phyloP scores from a whole-genome alignment of 169 alveolate species.

The Eimeria necatrix region DNA sequence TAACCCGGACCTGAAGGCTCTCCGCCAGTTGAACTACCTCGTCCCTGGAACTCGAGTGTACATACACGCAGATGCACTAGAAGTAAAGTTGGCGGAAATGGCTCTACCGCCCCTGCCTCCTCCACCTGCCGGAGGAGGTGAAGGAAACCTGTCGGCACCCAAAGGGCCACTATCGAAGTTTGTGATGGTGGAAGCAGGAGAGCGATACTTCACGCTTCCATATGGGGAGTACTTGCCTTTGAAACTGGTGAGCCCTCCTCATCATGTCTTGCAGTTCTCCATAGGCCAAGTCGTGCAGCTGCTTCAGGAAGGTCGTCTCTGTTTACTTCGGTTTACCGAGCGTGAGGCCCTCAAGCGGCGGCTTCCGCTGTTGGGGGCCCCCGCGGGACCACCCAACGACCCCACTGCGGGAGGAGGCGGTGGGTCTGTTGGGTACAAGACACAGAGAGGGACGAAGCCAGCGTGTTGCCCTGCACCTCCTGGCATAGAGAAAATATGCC shows the following conservation, averaged over 20 bases:
- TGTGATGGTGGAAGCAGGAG: conserved; percentile 44
- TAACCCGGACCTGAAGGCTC: conserved; percentile 67
- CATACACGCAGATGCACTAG: conserved; percentile 50
- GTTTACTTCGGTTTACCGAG: conserved; percentile 25
- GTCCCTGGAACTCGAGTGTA: conserved; percentile 64
- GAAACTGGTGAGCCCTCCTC: conserved; percentile 11
- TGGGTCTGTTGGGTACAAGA: not conserved
- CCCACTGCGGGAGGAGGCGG: not conserved
- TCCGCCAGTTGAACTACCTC: conserved; percentile 68
- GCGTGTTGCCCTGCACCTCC: conserved; percentile 70
- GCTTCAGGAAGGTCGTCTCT: conserved; percentile 48
- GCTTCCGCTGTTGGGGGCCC: conserved; percentile 11
- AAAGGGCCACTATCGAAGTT: conserved; percentile 13
- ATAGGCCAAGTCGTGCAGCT: conserved; percentile 27
- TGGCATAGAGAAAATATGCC: conserved; percentile 45
- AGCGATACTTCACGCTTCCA: not conserved
- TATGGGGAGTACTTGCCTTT: conserved; percentile 46
- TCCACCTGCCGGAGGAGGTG: conserved; percentile 1
- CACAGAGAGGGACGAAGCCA: conserved; percentile 43
- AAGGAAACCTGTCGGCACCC: not conserved
- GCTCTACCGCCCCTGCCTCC: conserved; percentile 32
- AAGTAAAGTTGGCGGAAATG: conserved; percentile 25
- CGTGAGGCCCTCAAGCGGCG: conserved; percentile 43
- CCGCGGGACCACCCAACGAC: conserved; percentile 30
- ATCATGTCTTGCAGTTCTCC: conserved; percentile 9